phyloP scores from a whole-genome alignment of 768 basidiomycete genomes.

The Lanmaoa rubissima region DNA sequence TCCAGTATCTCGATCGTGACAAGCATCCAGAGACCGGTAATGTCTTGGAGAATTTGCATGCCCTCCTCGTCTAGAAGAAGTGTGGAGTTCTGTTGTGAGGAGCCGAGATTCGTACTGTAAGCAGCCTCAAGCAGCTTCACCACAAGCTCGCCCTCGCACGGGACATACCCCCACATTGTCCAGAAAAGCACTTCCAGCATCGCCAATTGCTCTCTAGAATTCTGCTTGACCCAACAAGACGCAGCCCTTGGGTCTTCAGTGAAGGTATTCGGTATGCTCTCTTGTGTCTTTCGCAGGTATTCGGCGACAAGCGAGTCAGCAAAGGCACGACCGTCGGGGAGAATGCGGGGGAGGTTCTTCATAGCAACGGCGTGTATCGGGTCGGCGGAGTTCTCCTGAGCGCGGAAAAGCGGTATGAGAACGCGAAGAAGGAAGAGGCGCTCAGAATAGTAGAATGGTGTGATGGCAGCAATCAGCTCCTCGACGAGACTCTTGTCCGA shows the following conservation, averaged over 20 bases:
- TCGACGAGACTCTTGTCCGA: slow-evolving; percentile 39
- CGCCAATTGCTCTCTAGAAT: slow-evolving; percentile 72
- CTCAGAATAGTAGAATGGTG: slow-evolving; percentile 81
- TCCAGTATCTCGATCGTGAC: slow-evolving; percentile 79
- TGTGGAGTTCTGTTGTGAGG: slow-evolving; percentile 57
- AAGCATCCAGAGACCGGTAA: slow-evolving; percentile 73
- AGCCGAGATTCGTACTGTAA: slow-evolving; percentile 63
- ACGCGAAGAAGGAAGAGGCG: slow-evolving; percentile 66
- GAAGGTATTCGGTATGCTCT: slow-evolving; percentile 44
- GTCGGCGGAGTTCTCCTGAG: slow-evolving; percentile 56
- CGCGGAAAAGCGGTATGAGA: slow-evolving; percentile 74
- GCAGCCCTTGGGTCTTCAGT: slow-evolving; percentile 55
- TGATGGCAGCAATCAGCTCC: slow-evolving; percentile 59
- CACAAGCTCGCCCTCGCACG: slow-evolving; percentile 64
- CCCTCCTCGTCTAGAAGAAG: slow-evolving; percentile 77
- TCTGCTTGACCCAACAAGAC: slow-evolving; percentile 73
- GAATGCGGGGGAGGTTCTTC: slow-evolving; percentile 54
- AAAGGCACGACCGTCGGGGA: slow-evolving; percentile 66
- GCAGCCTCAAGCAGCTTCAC: slow-evolving; percentile 62
- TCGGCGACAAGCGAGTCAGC: slow-evolving; percentile 57
- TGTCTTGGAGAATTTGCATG: slow-evolving; percentile 59
- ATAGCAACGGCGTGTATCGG: slow-evolving; percentile 52
- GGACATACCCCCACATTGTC: slow-evolving; percentile 75
- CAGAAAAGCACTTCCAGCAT: slow-evolving; percentile 87
- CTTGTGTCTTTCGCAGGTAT: slow-evolving; percentile 52